Conservation (phyloP, 192 early-diverging fungal species). For the Piromyces finnis region DNA sequence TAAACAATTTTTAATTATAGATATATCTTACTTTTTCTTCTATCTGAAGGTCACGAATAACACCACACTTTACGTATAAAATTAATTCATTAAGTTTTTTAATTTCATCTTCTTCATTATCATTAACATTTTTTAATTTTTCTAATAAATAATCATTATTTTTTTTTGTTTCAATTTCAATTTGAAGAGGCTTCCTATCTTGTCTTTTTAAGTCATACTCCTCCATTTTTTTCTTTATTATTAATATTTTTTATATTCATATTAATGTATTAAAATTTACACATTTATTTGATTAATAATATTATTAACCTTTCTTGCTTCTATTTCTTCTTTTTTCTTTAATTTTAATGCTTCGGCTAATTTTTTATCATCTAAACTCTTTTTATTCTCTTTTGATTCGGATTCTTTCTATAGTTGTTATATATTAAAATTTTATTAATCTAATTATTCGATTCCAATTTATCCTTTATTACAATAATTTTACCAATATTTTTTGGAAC, state of each 20-base stretch:
- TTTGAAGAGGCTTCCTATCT: background rate
- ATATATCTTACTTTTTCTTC: conserved; percentile 35
- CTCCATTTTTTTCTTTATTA: background rate
- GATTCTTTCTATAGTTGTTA: background rate
- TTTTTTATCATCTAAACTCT: background rate
- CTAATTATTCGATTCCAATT: too few relatives aligned
- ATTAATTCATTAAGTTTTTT: conserved; percentile 47
- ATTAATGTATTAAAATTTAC: too few relatives aligned
- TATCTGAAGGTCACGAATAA: conserved; percentile 35
- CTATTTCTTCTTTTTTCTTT: background rate
- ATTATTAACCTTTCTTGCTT: background rate
- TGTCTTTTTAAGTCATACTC: background rate
- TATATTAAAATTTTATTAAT: background rate
- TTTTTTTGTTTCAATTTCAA: background rate
- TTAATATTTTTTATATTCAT: too few relatives aligned
- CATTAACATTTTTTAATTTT: background rate
- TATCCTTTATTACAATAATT: too few relatives aligned
- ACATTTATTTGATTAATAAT: too few relatives aligned
- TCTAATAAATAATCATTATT: background rate
- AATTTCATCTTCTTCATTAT: conserved; percentile 48
- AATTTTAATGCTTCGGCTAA: background rate
- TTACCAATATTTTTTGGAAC: background rate
- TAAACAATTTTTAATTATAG: too few relatives aligned
- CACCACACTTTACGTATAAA: conserved; percentile 44
- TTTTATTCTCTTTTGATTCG: background rate